These are phyloP conservation scores for Globisporangium nunn DNA, from an alignment of 352 stramenopile species.

Conservation along the genomic window DNA sequence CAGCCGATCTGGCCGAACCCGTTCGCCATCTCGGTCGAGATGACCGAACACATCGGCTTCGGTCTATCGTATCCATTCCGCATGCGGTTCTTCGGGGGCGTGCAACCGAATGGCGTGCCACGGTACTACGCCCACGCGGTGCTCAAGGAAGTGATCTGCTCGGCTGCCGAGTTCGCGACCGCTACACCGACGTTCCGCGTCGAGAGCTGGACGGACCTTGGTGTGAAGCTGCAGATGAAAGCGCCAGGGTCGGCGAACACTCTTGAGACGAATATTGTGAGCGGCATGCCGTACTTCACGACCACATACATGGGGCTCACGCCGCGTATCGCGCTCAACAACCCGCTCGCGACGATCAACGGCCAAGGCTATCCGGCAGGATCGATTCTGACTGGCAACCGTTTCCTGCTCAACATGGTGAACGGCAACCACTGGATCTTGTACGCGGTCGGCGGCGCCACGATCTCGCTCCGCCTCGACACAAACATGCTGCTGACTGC, in stretches of 20 bases:
- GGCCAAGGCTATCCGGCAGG: constrained; percentile 19
- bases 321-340: constrained; percentile 41
- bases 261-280: constrained; percentile 48
- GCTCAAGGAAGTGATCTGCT: constrained; percentile 57
- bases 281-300: constrained; percentile 70
- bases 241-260: constrained; percentile 7
- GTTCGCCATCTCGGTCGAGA: constrained; percentile 49
- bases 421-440: constrained; percentile 55
- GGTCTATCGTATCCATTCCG: constrained; percentile 58
- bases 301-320: constrained; percentile 45
- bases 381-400: constrained; percentile 22
- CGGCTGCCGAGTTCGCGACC: constrained; percentile 41
- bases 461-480: constrained; percentile 29
- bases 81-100: constrained; percentile 53
- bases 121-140: constrained; percentile 56
- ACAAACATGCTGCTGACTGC: constrained; percentile 38
- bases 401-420: constrained; percentile 43
- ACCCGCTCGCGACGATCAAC: constrained; percentile 52
- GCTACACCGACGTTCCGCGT: constrained; percentile 40
- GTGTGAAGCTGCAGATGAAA: constrained; percentile 46
- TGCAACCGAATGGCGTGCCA: constrained; percentile 24
- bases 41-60: constrained; percentile 33
- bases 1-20: constrained; percentile 62
- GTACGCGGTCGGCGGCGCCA: constrained; percentile 25
- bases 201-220: constrained; percentile 55